These are phyloP conservation scores for Schizosaccharomyces japonicus DNA, from an alignment of 805 yeast genomes.

Conservation along the genomic window DNA sequence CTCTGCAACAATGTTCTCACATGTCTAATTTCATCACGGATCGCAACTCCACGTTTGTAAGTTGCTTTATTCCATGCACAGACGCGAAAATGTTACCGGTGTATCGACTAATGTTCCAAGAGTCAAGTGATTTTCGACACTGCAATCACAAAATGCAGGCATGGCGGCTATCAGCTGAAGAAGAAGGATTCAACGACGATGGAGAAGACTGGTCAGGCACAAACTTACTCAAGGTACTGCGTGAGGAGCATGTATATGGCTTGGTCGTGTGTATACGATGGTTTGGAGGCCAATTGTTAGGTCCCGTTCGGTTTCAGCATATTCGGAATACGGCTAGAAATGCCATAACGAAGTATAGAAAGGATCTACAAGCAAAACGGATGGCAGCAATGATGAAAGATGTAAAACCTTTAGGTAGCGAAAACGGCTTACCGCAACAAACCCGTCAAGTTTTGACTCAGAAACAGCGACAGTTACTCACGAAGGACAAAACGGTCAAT, in stretches of 20 bases:
- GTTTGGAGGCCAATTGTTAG: conserved; percentile 3
- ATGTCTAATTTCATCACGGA: conserved; percentile 3
- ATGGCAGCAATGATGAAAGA: background rate
- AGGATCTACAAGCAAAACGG: background rate
- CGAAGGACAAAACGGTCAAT: background rate
- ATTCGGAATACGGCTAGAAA: background rate
- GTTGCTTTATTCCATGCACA: background rate
- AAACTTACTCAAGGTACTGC: background rate
- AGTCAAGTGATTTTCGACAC: background rate
- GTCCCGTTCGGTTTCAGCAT: conserved; percentile 5
- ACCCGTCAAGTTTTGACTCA: background rate
- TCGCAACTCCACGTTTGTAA: background rate
- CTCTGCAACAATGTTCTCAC: background rate
- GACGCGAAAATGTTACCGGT: background rate
- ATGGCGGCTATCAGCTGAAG: conserved; percentile 1
- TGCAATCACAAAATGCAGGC: conserved; percentile 5
- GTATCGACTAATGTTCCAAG: background rate
- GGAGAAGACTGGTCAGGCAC: conserved; percentile 3
- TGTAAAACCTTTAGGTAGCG: too few species aligned
- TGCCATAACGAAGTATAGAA: background rate
- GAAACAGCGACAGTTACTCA: background rate
- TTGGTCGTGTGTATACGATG: conserved; percentile 1
- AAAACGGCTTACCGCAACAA: too few species aligned
- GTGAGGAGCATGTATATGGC: background rate
- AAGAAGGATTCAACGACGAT: conserved; percentile 3